Percentiles rank a stretch among this genome's conserved stretches.
These are phyloP conservation scores for Pythium utonaiense DNA, from an alignment of 352 stramenopile genomes.

Conservation along the genomic window DNA sequence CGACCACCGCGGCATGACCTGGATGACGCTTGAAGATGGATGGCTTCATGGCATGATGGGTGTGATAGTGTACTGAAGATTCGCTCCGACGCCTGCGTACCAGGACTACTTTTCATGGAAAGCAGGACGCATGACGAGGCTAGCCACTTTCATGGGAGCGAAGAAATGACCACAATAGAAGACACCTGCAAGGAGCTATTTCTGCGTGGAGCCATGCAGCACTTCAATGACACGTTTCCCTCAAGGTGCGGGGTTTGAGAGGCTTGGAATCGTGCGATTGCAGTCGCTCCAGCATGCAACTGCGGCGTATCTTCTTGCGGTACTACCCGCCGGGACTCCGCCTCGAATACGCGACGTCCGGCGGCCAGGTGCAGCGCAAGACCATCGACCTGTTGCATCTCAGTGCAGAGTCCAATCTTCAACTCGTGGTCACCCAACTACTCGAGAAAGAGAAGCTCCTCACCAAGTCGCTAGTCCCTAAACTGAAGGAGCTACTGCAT, in stretches of 20 bases:
- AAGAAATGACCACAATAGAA: conserved; percentile 4
- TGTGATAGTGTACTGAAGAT: too few species aligned
- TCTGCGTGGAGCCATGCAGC: not conserved
- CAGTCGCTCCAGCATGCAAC: conserved; percentile 37
- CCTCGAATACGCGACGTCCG: conserved; percentile 51
- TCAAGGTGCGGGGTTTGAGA: too few species aligned
- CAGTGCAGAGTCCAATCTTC: conserved; percentile 65
- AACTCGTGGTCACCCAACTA: conserved; percentile 44
- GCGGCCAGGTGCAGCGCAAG: conserved; percentile 42
- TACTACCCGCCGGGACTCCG: conserved; percentile 70
- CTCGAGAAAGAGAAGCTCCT: conserved; percentile 59
- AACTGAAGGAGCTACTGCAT: conserved; percentile 62
- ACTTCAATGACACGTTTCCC: too few species aligned
- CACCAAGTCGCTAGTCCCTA: conserved; percentile 33
- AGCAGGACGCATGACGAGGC: too few species aligned
- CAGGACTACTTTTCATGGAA: too few species aligned
- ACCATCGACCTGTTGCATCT: conserved; percentile 66
- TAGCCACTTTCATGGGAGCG: too few species aligned
- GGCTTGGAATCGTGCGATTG: not conserved
- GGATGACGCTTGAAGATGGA: not conserved
- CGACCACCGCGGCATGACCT: too few species aligned
- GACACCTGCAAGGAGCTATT: not conserved
- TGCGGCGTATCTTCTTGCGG: conserved; percentile 61
- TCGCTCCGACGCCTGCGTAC: too few species aligned
- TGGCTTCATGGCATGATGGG: too few species aligned